Conservation (phyloP, 352 stramenopile genomes). For the Phytophthora sansomeana region DNA sequence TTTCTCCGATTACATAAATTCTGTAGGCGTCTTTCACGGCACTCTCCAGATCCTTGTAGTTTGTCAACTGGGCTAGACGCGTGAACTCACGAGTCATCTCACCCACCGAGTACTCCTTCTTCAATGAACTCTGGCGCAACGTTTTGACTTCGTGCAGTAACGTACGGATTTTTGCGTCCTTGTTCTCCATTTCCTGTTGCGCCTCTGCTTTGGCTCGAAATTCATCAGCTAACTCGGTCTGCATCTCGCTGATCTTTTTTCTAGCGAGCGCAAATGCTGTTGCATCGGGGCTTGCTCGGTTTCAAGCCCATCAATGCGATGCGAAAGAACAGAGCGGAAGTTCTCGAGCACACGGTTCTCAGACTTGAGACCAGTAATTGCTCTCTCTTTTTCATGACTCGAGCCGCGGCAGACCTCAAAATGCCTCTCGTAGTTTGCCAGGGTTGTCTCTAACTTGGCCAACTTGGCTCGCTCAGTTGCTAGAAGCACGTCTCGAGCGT, state of each 20-base stretch:
- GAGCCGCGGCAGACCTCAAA: conserved; percentile 74
- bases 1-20: conserved; percentile 77
- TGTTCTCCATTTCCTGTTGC: conserved; percentile 71
- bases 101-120: conserved; percentile 82
- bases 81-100: conserved; percentile 86
- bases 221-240: conserved; percentile 78
- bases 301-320: conserved; percentile 81
- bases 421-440: conserved; percentile 78
- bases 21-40: conserved; percentile 86
- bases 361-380: conserved; percentile 68
- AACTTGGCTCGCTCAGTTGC: conserved; percentile 77
- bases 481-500: conserved; percentile 75
- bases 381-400: conserved; percentile 78
- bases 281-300: conserved; percentile 77
- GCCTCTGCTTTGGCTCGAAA: conserved; percentile 68
- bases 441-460: conserved; percentile 62
- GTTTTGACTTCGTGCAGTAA: conserved; percentile 79
- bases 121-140: conserved; percentile 73
- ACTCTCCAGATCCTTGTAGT: conserved; percentile 81
- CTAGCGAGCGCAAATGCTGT: conserved; percentile 60
- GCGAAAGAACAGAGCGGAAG: conserved; percentile 80
- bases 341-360: conserved; percentile 85
- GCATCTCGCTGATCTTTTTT: conserved; percentile 82
- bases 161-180: conserved; percentile 82
- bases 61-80: conserved; percentile 73